Conservation (phyloP, 192 early-diverging fungal genomes). For the Linnemannia exigua region DNA sequence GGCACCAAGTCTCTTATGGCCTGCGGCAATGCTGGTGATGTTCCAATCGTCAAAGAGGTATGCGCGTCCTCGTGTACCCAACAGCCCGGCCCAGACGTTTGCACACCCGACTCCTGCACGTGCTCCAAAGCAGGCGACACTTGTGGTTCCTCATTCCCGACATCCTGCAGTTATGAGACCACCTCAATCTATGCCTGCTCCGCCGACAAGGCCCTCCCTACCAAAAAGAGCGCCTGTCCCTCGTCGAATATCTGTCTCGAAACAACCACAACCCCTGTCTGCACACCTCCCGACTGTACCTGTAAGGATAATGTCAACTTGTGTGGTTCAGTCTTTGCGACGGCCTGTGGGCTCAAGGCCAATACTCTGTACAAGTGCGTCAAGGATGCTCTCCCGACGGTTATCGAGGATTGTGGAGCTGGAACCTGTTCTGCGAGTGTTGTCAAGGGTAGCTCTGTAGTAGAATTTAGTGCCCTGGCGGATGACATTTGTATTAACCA, state of each 20-base stretch:
- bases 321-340: conserved; percentile 4
- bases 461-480: background rate
- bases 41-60: background rate
- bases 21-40: background rate
- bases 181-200: background rate
- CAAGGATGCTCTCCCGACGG: background rate
- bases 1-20: background rate
- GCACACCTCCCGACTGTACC: background rate
- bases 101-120: background rate
- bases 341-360: background rate
- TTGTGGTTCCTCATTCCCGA: background rate
- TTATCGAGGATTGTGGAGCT: background rate
- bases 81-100: background rate
- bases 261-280: background rate
- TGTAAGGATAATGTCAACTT: background rate
- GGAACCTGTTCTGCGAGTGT: background rate
- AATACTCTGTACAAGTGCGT: background rate
- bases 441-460: background rate
- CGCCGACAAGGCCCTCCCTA: background rate
- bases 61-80: background rate
- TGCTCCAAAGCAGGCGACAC: background rate
- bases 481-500: conserved; percentile 20
- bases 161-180: background rate
- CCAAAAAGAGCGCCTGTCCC: background rate
- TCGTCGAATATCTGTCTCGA: background rate